A percentile compares a stretch with the other conserved stretches of the same genome.
phyloP scores from a whole-genome alignment of 176 grass and related monocot species.

The Tillandsia leiboldiana region DNA sequence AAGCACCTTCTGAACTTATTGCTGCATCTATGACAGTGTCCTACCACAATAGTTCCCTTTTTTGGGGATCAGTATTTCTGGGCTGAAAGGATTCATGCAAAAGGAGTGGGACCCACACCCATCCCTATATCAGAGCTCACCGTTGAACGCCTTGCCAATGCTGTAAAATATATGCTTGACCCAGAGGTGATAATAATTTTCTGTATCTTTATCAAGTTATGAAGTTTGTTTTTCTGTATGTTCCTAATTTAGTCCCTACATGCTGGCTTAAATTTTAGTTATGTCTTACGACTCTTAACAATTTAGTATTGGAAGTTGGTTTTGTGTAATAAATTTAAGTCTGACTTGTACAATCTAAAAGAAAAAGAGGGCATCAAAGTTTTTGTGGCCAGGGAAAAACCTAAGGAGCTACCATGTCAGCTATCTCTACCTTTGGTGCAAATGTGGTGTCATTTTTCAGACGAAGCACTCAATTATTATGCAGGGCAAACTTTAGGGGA shows the following conservation, averaged over 20 bases:
- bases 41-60: constrained; percentile 78
- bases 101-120: constrained; percentile 72
- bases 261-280: not conserved
- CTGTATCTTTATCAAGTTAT: not conserved
- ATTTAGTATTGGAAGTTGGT: no score
- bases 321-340: no score
- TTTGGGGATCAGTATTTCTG: constrained; percentile 98
- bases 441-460: no score
- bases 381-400: no score
- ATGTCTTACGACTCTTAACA: no score
- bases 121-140: constrained; percentile 77
- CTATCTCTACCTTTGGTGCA: no score
- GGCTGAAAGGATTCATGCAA: constrained; percentile 72
- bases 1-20: not conserved
- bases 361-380: no score
- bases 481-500: no score
- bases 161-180: constrained; percentile 85
- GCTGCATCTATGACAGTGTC: constrained; percentile 38
- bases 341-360: no score
- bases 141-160: constrained; percentile 58
- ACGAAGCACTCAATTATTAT: no score
- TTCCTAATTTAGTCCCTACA: no score
- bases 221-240: constrained; percentile 3
- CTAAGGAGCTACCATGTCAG: no score
- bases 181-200: constrained; percentile 44